Conservation (phyloP, 371 early-diverging fungal species). For the Sporodiniella umbellata region DNA sequence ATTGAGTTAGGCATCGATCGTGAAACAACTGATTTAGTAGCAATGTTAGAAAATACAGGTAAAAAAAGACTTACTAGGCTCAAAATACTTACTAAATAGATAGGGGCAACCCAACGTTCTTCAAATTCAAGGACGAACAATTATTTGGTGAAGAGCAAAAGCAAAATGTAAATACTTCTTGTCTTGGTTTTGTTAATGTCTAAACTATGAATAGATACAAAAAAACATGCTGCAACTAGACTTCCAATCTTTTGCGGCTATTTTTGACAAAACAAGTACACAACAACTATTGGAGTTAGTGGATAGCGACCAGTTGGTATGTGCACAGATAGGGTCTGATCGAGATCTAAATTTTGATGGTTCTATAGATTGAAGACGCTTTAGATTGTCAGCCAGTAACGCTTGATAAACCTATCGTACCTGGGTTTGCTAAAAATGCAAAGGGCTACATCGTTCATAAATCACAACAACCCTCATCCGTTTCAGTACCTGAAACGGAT, state of each 20-base stretch:
- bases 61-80: neutral
- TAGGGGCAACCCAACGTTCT: constrained; percentile 31
- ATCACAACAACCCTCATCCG: constrained; percentile 7
- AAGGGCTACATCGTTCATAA: constrained; percentile 33
- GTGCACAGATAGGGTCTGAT: too few relatives aligned
- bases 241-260: constrained; percentile 24
- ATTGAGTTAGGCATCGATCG: constrained; percentile 50
- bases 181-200: neutral
- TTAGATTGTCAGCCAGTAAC: constrained; percentile 21
- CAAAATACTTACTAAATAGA: constrained; percentile 12
- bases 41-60: constrained; percentile 40
- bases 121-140: constrained; percentile 48
- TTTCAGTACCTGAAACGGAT: constrained; percentile 15
- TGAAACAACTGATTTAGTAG: constrained; percentile 43
- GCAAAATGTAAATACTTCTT: constrained; percentile 10
- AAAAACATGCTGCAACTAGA: constrained; percentile 31
- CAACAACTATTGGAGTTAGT: constrained; percentile 18
- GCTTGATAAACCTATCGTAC: constrained; percentile 38
- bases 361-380: constrained; percentile 25
- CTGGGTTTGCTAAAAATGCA: constrained; percentile 35
- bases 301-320: constrained; percentile 31
- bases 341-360: too few relatives aligned
- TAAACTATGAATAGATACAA: constrained; percentile 11
- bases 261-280: constrained; percentile 20
- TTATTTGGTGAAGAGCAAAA: constrained; percentile 19